These are phyloP conservation scores for Pseudonectria buxi DNA, from an alignment of 2,329 filamentous ascomycete genomes.

Conservation along the genomic window DNA sequence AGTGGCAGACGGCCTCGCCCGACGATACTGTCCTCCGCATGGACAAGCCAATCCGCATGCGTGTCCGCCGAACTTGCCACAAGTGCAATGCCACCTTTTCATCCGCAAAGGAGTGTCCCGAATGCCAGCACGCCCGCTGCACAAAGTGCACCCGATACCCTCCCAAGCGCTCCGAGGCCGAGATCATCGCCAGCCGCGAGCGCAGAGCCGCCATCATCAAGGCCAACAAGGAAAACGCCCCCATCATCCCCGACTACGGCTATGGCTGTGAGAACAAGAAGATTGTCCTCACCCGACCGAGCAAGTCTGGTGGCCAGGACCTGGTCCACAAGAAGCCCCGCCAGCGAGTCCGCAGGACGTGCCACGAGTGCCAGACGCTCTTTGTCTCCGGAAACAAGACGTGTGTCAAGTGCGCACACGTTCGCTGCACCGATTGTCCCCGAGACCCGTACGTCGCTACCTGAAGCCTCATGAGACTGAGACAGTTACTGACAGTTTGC, in stretches of 20 bases:
- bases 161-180: constrained; percentile 52
- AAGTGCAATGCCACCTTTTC: constrained; percentile 71
- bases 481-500: constrained; percentile 7
- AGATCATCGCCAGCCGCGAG: constrained; percentile 46
- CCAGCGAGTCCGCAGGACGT: constrained; percentile 68
- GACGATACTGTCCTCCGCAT: constrained; percentile 55
- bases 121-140: constrained; percentile 76
- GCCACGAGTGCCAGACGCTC: constrained; percentile 63
- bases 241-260: constrained; percentile 44
- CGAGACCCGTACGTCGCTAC: constrained; percentile 62
- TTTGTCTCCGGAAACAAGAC: constrained; percentile 54
- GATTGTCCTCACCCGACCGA: constrained; percentile 54
- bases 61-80: constrained; percentile 74
- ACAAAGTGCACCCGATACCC: constrained; percentile 73
- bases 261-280: constrained; percentile 39
- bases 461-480: constrained; percentile 5
- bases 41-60: constrained; percentile 71
- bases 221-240: constrained; percentile 50
- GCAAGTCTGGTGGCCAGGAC: constrained; percentile 61
- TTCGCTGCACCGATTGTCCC: constrained; percentile 73
- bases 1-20: constrained; percentile 42
- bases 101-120: constrained; percentile 62
- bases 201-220: constrained; percentile 43
- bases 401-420: constrained; percentile 64
- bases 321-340: constrained; percentile 63